A percentile compares a stretch with the other conserved stretches of the same genome.
These are phyloP conservation scores for Naegleria fowleri DNA, from an alignment of 208 protist species.

Conservation along the genomic window DNA sequence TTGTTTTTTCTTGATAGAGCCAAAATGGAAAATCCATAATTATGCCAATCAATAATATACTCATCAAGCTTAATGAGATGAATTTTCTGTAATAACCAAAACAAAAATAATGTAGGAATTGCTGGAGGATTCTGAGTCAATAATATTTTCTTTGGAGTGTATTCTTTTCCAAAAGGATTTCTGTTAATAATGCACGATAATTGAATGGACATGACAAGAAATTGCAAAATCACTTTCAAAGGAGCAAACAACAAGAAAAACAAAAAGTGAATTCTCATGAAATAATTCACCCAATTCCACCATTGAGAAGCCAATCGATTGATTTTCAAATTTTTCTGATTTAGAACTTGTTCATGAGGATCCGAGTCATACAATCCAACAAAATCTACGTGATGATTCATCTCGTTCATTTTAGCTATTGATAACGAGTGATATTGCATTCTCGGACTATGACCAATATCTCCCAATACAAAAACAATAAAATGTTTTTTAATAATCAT, in stretches of 20 bases:
- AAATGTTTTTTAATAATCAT: neutral
- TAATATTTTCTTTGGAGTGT: neutral
- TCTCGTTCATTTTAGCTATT: neutral
- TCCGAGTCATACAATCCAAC: neutral
- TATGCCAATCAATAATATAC: conserved; percentile 28
- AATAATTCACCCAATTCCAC: neutral
- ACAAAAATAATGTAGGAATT: neutral
- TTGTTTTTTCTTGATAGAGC: neutral
- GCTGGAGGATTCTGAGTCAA: conserved; percentile 28
- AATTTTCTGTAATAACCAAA: neutral
- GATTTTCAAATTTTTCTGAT: neutral
- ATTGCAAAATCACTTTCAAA: conserved; percentile 11
- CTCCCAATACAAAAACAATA: conserved; percentile 26
- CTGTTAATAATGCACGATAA: neutral
- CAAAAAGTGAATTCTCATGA: neutral
- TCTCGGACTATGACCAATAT: conserved; percentile 17
- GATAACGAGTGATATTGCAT: conserved; percentile 30
- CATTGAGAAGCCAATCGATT: neutral
- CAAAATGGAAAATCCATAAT: conserved; percentile 20
- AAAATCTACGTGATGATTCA: neutral
- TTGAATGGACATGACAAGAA: neutral
- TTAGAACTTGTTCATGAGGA: neutral
- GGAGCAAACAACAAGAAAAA: neutral
- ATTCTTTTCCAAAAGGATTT: neutral
- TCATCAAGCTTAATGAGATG: neutral